Evolutionary conservation across 2,329 filamentous ascomycete species (phyloP).

Genomic region (Xylaria polymorpha): DNA sequence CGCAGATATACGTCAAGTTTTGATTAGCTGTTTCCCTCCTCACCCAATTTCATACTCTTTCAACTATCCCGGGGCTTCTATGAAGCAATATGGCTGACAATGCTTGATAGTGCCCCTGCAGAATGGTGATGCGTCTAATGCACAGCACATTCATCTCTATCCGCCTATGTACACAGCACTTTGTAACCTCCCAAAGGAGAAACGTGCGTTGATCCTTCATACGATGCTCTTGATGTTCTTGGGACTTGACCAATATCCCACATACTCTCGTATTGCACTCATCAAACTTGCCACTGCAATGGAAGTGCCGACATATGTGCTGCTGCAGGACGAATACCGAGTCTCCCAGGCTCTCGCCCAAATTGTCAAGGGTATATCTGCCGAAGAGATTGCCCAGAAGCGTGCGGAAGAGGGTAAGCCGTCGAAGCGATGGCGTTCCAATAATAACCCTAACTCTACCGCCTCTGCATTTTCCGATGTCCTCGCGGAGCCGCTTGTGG

Average conservation of each 20-base stretch:
- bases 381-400: conserved; percentile 72
- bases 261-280: conserved; percentile 78
- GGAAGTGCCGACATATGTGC: conserved; percentile 70
- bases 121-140: conserved; percentile 61
- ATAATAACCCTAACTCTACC: conserved; percentile 66
- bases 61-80: background rate
- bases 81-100: conserved; percentile 36
- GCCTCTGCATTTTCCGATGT: conserved; percentile 55
- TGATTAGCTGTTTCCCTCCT: conserved; percentile 22
- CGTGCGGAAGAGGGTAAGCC: conserved; percentile 72
- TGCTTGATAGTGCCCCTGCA: conserved; percentile 45
- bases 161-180: conserved; percentile 71
- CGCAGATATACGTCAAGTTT: conserved; percentile 35
- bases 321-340: conserved; percentile 78
- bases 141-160: conserved; percentile 62
- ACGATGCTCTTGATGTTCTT: conserved; percentile 77
- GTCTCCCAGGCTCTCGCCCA: conserved; percentile 80
- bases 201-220: conserved; percentile 76
- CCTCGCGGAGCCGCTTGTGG: conserved; percentile 80
- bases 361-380: conserved; percentile 76
- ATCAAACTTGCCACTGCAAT: conserved; percentile 77
- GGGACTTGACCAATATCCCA: conserved; percentile 80
- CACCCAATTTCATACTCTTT: conserved; percentile 8
- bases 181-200: conserved; percentile 67
- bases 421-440: conserved; percentile 62